Conservation (phyloP, 495 filamentous ascomycete genomes). For the Pseudoneurospora amorphoporcata region DNA sequence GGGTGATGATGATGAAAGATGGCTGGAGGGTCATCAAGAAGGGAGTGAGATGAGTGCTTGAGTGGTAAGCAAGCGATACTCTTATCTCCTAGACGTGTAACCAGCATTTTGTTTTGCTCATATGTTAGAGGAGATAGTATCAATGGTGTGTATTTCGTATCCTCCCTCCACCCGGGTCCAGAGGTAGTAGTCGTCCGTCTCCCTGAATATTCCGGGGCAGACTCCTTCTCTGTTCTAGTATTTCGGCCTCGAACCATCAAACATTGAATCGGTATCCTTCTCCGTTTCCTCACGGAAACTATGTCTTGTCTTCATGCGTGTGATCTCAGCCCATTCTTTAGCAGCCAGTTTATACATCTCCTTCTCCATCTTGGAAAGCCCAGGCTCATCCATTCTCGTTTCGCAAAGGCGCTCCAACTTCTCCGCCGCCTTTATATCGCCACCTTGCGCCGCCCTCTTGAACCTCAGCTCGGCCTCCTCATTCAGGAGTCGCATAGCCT, state of each 20-base stretch:
- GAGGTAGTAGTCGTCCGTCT: neutral
- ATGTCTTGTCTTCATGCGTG: neutral
- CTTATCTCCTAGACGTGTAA: neutral
- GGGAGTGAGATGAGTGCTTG: neutral
- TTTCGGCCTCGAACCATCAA: neutral
- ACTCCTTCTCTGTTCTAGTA: neutral
- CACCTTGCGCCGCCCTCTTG: neutral
- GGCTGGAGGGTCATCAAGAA: neutral
- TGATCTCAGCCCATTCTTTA: neutral
- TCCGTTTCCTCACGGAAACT: neutral
- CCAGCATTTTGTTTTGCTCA: neutral
- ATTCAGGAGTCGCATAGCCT: neutral
- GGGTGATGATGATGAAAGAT: neutral
- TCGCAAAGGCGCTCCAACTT: neutral
- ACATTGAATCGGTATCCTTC: neutral
- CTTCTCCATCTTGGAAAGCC: neutral
- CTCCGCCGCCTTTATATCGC: neutral
- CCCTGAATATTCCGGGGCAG: neutral
- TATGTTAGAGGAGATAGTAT: neutral
- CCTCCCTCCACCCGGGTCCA: neutral
- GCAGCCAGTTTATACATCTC: neutral
- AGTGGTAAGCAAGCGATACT: neutral
- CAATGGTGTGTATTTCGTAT: neutral
- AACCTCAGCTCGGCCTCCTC: neutral
- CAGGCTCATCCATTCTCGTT: neutral